Evolutionary conservation across 2,329 filamentous ascomycete genomes (phyloP), one percentile per base, ranked within the genome.

Genomic region (Apiospora pterosperma): DNA sequence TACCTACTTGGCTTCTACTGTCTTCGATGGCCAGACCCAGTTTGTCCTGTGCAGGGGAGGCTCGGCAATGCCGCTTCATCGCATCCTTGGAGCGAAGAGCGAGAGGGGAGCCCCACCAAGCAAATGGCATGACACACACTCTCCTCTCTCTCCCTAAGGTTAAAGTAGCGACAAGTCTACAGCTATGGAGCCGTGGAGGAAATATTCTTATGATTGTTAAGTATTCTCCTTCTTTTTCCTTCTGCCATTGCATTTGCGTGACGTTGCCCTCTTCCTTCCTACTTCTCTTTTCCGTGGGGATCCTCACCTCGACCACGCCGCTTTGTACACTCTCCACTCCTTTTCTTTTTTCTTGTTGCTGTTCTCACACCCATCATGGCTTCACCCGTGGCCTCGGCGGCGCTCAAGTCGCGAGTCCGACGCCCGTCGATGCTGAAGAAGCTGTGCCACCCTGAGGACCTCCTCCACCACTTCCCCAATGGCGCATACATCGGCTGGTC

Each of bases 401-500:
- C 92, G 65, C 83, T 97, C 74, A 92, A 89, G 81, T 87, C 89
- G 73, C 90, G 93, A 71, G 84, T 96, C 67, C 83, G 89, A 71
- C 87, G 92, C 69, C 90, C 92, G 25, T 91, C 90, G 48, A 89
- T 95, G 78, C 84, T 96, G 64, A 89, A 88, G 73, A 96, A 95
- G 84, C 82, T 97, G 65, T 88, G 90, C 71, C 88, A 88, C 72
- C 88, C 93, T 41, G 88, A 96, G 77, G 92, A 96, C 76, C 79
- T 96, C 68, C 84, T 97, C 66, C 84, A 91, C 68, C 85, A 92
- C 70, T 97, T 97, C 73, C 93, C 93, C 69, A 87, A 96, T 82
- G 90, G 89, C 74, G 80, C 91, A n/a, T 96, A 96, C 78, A 87
- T 97, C 72, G 93, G 93, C 73, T 97, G 93, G 93, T 93, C 89